A percentile compares a stretch with the other conserved stretches of the same genome.
phyloP scores from a whole-genome alignment of 352 stramenopile species.

The Phytophthora cryptogea region DNA sequence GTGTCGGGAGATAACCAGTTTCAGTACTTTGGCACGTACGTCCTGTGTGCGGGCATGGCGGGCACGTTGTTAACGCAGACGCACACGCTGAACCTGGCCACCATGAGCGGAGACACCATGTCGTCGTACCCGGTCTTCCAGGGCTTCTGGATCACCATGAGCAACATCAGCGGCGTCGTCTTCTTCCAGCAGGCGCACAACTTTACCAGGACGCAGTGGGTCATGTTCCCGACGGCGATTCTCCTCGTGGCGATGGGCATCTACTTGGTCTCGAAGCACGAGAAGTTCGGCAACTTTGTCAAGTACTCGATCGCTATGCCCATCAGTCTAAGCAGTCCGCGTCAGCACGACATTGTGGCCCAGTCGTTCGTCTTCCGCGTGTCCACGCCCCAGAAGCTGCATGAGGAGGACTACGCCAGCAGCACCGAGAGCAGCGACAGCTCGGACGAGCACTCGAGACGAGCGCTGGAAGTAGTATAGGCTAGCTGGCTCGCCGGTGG shows the following conservation, averaged over 20 bases:
- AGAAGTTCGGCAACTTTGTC: conserved; percentile 89
- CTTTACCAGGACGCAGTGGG: conserved; percentile 83
- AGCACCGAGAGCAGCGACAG: conserved; percentile 48
- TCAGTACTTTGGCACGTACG: conserved; percentile 83
- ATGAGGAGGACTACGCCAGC: conserved; percentile 65
- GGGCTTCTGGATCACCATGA: conserved; percentile 89
- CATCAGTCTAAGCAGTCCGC: conserved; percentile 82
- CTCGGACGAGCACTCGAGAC: conserved; percentile 36
- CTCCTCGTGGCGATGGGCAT: conserved; percentile 76
- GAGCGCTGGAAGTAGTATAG: conserved; percentile 57
- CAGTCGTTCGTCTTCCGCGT: conserved; percentile 90
- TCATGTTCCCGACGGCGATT: conserved; percentile 81
- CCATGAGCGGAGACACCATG: conserved; percentile 87
- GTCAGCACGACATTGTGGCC: conserved; percentile 87
- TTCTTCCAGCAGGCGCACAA: conserved; percentile 88
- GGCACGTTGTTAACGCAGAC: conserved; percentile 81
- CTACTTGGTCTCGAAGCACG: conserved; percentile 83
- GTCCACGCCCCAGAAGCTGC: conserved; percentile 72
- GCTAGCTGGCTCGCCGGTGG: conserved; percentile 4
- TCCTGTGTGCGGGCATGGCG: conserved; percentile 76
- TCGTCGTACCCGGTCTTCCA: conserved; percentile 88
- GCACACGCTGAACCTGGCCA: conserved; percentile 85
- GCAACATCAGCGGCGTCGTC: conserved; percentile 86
- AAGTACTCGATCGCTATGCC: conserved; percentile 91
- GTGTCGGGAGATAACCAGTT: conserved; percentile 89